Evolutionary conservation across 352 stramenopile species (phyloP), one percentile per base, ranked within the genome.

Genomic region (Vaucheria bursata): DNA sequence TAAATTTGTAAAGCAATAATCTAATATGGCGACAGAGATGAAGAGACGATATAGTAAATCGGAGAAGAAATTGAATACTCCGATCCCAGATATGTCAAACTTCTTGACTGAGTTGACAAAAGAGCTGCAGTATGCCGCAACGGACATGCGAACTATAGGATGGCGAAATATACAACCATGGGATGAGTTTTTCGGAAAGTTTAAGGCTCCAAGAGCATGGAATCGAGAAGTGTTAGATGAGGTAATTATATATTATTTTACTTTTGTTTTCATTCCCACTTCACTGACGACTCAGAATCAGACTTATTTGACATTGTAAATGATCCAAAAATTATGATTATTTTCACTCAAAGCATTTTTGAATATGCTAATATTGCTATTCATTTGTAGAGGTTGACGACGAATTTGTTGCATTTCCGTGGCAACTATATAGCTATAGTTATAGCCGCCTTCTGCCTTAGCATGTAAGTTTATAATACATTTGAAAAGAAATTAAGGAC

Each of bases 391-490:
- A 33, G 77, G 18, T 12, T 82, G 33, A 82, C 77, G 25, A 81
- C 78, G 6, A 83, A 83, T n/a, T 64, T 83, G 18, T 66, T 83
- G 45, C 78, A 83, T 49, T 83, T 77, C 73, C 35, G 73, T 33
- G 78, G 78, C 66, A 83, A 83, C 73, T 83, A 83, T 59, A 72
- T 40, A 12, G 32, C 74, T 29, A 39, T 83, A 31, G 29, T 68
- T 3, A 34, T 64, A 29, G 78, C 72, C n/a, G 38, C 67, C n/a
- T 33, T 83, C 12, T 8, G 79, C 29, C 4, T 83, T 18, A 45
- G 45, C 78, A 77, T 83, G 78, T 83, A 66, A 78, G 72, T 77
- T 32, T n/a, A n/a, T n/a, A n/a, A n/a, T n/a, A n/a, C n/a, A n/a
- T n/a, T n/a, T n/a, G n/a, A n/a, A n/a, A n/a, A n/a, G n/a, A n/a